Evolutionary conservation across 352 stramenopile genomes (phyloP).

Genomic region (Halophytophthora polymorphica): DNA sequence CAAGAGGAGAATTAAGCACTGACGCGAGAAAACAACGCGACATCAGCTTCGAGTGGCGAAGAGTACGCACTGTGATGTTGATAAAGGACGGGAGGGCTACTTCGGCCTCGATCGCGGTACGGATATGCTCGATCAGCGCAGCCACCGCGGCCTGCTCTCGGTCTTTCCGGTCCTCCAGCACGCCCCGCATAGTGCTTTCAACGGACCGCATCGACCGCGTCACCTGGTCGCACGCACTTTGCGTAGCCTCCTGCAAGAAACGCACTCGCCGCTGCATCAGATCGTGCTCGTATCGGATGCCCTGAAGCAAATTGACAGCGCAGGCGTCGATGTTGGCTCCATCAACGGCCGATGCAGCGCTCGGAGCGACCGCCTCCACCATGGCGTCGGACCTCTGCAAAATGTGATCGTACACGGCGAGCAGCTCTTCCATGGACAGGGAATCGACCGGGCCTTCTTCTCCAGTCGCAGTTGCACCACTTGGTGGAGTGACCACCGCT

Average conservation of each 20-base stretch:
- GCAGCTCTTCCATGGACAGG: conserved; percentile 33
- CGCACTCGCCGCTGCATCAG: conserved; percentile 46
- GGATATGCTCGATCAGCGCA: conserved; percentile 50
- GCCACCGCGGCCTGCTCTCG: conserved; percentile 46
- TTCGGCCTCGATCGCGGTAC: conserved; percentile 52
- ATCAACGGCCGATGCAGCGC: conserved; percentile 7
- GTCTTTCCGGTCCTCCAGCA: conserved; percentile 37
- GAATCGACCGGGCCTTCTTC: conserved; percentile 24
- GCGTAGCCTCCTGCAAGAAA: conserved; percentile 40
- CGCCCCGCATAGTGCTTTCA: conserved; percentile 41
- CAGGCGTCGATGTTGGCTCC: conserved; percentile 20
- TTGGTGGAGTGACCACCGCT: conserved; percentile 12
- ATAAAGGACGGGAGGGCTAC: conserved; percentile 58
- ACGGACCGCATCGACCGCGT: conserved; percentile 41
- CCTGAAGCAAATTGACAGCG: conserved; percentile 50
- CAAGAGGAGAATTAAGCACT: not conserved
- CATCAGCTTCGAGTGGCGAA: not conserved
- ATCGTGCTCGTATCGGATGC: conserved; percentile 59
- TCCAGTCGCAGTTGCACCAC: conserved; percentile 10
- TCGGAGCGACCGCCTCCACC: conserved; percentile 29
- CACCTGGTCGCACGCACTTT: conserved; percentile 49
- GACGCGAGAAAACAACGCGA: not conserved
- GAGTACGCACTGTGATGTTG: conserved; percentile 44
- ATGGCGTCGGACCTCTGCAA: conserved; percentile 42
- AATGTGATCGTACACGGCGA: conserved; percentile 41